Evolutionary conservation across 768 basidiomycete species (phyloP).

Genomic region (Amanita inopinata): DNA sequence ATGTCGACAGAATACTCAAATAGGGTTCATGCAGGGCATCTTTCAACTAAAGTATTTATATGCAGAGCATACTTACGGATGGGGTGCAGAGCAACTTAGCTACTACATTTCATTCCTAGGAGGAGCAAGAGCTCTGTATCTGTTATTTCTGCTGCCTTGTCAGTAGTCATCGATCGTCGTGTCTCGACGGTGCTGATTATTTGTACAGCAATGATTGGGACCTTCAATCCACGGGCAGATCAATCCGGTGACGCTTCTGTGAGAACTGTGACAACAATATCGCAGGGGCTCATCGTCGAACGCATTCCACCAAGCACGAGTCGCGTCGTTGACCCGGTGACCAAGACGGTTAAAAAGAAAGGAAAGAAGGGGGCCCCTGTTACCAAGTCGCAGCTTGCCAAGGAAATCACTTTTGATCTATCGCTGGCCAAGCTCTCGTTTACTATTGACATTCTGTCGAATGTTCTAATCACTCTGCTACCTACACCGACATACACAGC

Average conservation of each 20-base stretch:
- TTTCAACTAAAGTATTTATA: constrained; percentile 79
- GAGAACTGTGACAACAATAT: constrained; percentile 1
- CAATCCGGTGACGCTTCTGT: constrained; percentile 11
- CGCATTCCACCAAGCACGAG: constrained; percentile 6
- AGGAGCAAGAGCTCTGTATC: constrained; percentile 45
- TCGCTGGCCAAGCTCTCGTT: constrained; percentile 50
- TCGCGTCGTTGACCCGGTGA: constrained; percentile 3
- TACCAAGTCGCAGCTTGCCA: constrained; percentile 43
- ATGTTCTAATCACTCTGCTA: constrained; percentile 45
- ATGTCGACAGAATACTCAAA: constrained; percentile 1
- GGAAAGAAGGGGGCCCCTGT: constrained; percentile 31
- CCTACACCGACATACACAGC: constrained; percentile 33
- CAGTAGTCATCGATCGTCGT: constrained; percentile 14
- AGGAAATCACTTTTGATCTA: constrained; percentile 67
- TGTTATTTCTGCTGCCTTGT: constrained; percentile 40
- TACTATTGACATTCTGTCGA: constrained; percentile 54
- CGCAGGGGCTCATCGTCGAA: constrained; percentile 7
- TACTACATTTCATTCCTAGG: constrained; percentile 71
- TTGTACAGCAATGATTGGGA: constrained; percentile 44
- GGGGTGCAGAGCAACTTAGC: constrained; percentile 64
- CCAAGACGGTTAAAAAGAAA: constrained; percentile 8
- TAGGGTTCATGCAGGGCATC: constrained; percentile 38
- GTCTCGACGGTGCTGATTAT: not conserved
- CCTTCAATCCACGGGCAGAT: constrained; percentile 41
- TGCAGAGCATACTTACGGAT: constrained; percentile 60